Evolutionary conservation across 2,329 filamentous ascomycete genomes (phyloP).

Genomic region (Sclerotinia spermophila): DNA sequence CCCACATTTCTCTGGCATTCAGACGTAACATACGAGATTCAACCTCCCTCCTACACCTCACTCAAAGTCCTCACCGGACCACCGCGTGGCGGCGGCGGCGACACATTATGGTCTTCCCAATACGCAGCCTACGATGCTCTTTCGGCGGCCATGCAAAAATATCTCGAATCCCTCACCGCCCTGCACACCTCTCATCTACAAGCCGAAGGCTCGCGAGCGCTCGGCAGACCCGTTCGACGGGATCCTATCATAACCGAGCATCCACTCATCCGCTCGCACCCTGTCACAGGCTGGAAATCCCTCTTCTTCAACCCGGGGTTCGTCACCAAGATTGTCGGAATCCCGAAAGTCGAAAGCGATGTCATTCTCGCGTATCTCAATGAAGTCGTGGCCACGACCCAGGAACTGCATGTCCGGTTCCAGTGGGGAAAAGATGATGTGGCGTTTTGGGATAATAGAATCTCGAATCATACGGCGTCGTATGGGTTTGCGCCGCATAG

Average conservation of each 20-base stretch:
- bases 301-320: conserved; percentile 59
- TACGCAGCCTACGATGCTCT: conserved; percentile 57
- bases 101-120: conserved; percentile 55
- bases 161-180: conserved; percentile 54
- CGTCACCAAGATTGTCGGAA: conserved; percentile 54
- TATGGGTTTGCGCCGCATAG: conserved; percentile 56
- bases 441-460: conserved; percentile 65
- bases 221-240: conserved; percentile 44
- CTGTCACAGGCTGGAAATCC: conserved; percentile 59
- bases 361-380: conserved; percentile 50
- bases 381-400: conserved; percentile 53
- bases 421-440: conserved; percentile 63
- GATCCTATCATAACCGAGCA: conserved; percentile 53
- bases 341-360: conserved; percentile 54
- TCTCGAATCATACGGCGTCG: conserved; percentile 49
- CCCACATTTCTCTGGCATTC: conserved; percentile 46
- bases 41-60: conserved; percentile 55
- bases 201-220: conserved; percentile 43
- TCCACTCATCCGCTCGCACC: conserved; percentile 56
- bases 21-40: conserved; percentile 54
- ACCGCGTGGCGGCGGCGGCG: conserved; percentile 52
- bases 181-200: conserved; percentile 53
- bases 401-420: conserved; percentile 67
- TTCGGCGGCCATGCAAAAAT: conserved; percentile 53
- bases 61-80: conserved; percentile 52